A percentile compares a stretch with the other conserved stretches of the same genome.
Evolutionary conservation across 2,329 filamentous ascomycete species (phyloP).

Genomic region (Scedosporium boydii): DNA sequence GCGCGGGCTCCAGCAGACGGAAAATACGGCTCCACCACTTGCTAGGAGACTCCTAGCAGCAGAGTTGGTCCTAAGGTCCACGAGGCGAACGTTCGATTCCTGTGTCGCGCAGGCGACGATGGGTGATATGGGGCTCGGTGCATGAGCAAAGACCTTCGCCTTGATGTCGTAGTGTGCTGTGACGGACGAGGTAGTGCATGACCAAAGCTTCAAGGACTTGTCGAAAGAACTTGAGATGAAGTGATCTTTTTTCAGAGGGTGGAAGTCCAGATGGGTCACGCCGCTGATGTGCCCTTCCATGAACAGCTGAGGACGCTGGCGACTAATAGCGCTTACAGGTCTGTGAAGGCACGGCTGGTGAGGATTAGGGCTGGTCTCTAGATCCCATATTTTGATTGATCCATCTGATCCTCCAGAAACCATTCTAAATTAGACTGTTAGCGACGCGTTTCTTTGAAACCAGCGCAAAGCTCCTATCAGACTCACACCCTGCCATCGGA

Average conservation of each 20-base stretch:
- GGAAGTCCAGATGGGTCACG: slow-evolving; percentile 68
- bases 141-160: slow-evolving; percentile 65
- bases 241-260: slow-evolving; percentile 65
- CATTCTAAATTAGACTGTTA: slow-evolving; percentile 40
- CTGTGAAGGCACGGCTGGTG: slow-evolving; percentile 38
- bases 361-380: slow-evolving; percentile 49
- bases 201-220: slow-evolving; percentile 66
- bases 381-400: slow-evolving; percentile 78
- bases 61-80: slow-evolving; percentile 77
- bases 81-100: slow-evolving; percentile 70
- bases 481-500: slow-evolving; percentile 68
- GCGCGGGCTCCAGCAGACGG: slow-evolving; percentile 72
- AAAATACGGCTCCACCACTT: slow-evolving; percentile 57
- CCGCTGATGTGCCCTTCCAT: slow-evolving; percentile 51
- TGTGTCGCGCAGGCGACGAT: slow-evolving; percentile 85
- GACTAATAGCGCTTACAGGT: slow-evolving; percentile 41
- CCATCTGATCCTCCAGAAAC: slow-evolving; percentile 81
- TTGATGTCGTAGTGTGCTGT: slow-evolving; percentile 61
- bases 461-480: not conserved
- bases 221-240: slow-evolving; percentile 75
- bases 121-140: slow-evolving; percentile 64
- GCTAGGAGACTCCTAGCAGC: slow-evolving; percentile 60
- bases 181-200: slow-evolving; percentile 49
- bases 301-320: slow-evolving; percentile 23
- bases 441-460: not conserved